Conservation (phyloP, 2,329 filamentous ascomycete species). For the Penicillium sp. region DNA sequence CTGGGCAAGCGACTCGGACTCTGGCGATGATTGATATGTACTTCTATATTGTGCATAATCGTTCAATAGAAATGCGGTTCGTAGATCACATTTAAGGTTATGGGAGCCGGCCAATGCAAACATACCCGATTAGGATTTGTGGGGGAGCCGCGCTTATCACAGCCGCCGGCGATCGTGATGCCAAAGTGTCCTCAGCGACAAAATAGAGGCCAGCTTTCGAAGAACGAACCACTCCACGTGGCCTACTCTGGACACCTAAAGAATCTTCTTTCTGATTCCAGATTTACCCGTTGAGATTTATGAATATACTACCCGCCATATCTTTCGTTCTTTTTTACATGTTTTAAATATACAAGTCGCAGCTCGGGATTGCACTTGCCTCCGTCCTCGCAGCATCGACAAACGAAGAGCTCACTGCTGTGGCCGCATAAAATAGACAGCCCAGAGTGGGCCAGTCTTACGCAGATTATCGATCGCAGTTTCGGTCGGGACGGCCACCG, state of each 20-base stretch:
- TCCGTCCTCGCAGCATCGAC: neutral
- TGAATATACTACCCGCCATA: neutral
- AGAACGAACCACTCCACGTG: conserved; percentile 7
- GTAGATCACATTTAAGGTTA: conserved; percentile 4
- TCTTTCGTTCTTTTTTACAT: neutral
- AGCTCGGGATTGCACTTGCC: neutral
- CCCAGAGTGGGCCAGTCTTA: neutral
- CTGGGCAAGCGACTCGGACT: conserved; percentile 66
- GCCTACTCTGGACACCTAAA: neutral
- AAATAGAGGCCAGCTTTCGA: neutral
- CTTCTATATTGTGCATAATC: too few relatives aligned
- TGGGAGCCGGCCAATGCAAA: neutral
- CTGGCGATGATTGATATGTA: conserved; percentile 41
- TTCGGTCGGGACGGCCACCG: neutral
- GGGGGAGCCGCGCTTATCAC: neutral
- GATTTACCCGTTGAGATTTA: neutral
- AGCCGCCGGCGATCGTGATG: conserved; percentile 9
- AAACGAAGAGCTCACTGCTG: neutral
- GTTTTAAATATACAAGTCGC: neutral
- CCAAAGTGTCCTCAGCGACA: conserved; percentile 15
- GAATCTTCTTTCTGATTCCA: neutral
- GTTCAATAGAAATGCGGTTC: neutral
- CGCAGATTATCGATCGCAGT: neutral
- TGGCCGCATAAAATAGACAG: neutral
- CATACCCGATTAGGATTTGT: neutral